These are phyloP conservation scores for Fusarium marasasianum DNA, from an alignment of 2,329 filamentous ascomycete genomes.

Conservation along the genomic window DNA sequence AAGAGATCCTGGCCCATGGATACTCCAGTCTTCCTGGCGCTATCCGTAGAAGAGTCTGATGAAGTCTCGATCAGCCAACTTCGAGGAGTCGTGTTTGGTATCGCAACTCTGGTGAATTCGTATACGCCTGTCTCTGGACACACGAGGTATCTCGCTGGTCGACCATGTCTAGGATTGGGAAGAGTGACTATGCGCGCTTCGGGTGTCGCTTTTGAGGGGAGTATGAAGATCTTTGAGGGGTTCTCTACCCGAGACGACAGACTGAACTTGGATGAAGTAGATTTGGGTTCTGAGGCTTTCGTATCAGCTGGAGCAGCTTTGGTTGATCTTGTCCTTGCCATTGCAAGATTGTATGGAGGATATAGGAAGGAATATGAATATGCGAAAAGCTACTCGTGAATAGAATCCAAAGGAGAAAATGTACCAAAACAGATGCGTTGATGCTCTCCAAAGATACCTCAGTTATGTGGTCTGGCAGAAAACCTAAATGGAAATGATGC, in stretches of 20 bases:
- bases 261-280: slow-evolving; percentile 51
- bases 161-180: slow-evolving; percentile 65
- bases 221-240: slow-evolving; percentile 66
- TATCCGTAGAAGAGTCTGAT: slow-evolving; percentile 10
- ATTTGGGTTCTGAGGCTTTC: slow-evolving; percentile 42
- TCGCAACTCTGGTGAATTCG: slow-evolving; percentile 69
- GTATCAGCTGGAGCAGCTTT: slow-evolving; percentile 46
- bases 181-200: slow-evolving; percentile 68
- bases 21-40: slow-evolving; percentile 48
- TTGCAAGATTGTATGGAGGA: slow-evolving; percentile 37
- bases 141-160: slow-evolving; percentile 67
- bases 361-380: neutral
- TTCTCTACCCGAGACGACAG: slow-evolving; percentile 53
- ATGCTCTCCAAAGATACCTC: neutral
- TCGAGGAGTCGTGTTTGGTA: slow-evolving; percentile 62
- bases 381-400: neutral
- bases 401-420: neutral
- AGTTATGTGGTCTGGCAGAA: neutral
- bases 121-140: slow-evolving; percentile 71
- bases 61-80: slow-evolving; percentile 68
- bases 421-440: neutral
- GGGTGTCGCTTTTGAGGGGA: slow-evolving; percentile 64
- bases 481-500: neutral
- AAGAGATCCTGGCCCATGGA: slow-evolving; percentile 78
- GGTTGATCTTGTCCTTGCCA: slow-evolving; percentile 62